A percentile compares a stretch with the other conserved stretches of the same genome.
phyloP scores from a whole-genome alignment of 208 protist species.

The Leishmania martiniquensis region DNA sequence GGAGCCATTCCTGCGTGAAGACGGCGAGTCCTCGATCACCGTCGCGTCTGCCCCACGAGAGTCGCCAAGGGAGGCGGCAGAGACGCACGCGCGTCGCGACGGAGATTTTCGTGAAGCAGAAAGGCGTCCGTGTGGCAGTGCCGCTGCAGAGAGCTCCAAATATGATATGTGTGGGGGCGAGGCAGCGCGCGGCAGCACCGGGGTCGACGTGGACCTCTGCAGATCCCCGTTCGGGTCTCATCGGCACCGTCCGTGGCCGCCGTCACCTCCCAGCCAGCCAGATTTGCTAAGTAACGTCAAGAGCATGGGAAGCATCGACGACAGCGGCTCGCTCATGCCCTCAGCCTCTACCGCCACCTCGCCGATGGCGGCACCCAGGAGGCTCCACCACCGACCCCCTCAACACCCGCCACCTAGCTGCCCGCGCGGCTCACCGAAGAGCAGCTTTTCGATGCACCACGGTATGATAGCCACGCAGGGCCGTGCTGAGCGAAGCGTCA shows the following conservation, averaged over 20 bases:
- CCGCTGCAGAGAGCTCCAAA: neutral
- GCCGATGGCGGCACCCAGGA: neutral
- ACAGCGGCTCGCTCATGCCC: neutral
- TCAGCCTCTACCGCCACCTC: neutral
- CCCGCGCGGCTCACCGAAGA: neutral
- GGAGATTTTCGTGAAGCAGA: neutral
- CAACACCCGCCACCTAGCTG: neutral
- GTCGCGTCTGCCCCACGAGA: neutral
- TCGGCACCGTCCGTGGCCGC: neutral
- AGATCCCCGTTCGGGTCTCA: neutral
- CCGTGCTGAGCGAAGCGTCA: neutral
- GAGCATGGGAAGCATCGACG: neutral
- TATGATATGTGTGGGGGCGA: neutral
- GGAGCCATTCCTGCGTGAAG: neutral
- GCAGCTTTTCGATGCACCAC: neutral
- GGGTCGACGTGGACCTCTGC: neutral
- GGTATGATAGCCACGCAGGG: too few relatives aligned
- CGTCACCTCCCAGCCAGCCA: conserved; percentile 3
- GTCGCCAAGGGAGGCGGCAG: neutral
- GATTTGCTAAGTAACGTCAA: conserved; percentile 9
- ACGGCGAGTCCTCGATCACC: neutral
- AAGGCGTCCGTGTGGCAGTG: neutral
- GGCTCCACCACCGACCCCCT: neutral
- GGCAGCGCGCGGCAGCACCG: neutral
- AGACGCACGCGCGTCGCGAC: neutral